Base-by-base conservation (phyloP, 441 rosid species). In the Corymbia citriodora region DNA sequence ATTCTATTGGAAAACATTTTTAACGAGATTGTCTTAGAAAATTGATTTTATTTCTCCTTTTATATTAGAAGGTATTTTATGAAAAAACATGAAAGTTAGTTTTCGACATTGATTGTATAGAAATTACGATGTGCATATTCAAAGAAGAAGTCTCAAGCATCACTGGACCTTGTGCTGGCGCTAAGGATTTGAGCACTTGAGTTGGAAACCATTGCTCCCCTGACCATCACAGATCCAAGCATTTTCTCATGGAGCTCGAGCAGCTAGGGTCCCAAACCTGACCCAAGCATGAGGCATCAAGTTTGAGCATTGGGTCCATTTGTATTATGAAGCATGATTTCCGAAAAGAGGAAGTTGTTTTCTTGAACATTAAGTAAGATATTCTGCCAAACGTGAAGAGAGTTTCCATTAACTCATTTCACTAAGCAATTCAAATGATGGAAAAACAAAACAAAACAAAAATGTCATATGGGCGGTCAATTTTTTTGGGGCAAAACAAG, bases 341-440 rank as follows among this genome's bases (percentile, higher is more conserved):
- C 18, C 9, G 3, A 11, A 72, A 36, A 36, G 25, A 72, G 27
- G 27, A 40, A 1, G 21, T 33, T 36, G 19, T 72, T 33, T 6
- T 18, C 48, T 72, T 36, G 1, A 36, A 72, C 14, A 2, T 18
- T 18, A 2, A 18, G 21, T 10, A 19, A 18, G 2, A 72, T 18
- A 18, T 33, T 33, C 2, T 18, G 8, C 10, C 5, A 1, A 72
- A 0, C 4, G 1, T 72, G 27, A 72, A 72, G 36, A 36, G 4
- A 6, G 10, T 33, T 70, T 18, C 48, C 1, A 0, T 33, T 18
- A 8, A 33, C 25, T 33, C 8, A 70, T 33, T 18, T 5, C 27
- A 3, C 14, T 0, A 3, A 19, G 25, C 23, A 18, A 18, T 72
- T 25, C 23, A 3, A 72, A 72, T 27, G 8, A 0, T 36, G 4